Percentiles rank a stretch among this genome's conserved stretches.
These are phyloP conservation scores for Dendrobium chrysotoxum DNA, from an alignment of 106 monocot genomes.

Conservation along the genomic window DNA sequence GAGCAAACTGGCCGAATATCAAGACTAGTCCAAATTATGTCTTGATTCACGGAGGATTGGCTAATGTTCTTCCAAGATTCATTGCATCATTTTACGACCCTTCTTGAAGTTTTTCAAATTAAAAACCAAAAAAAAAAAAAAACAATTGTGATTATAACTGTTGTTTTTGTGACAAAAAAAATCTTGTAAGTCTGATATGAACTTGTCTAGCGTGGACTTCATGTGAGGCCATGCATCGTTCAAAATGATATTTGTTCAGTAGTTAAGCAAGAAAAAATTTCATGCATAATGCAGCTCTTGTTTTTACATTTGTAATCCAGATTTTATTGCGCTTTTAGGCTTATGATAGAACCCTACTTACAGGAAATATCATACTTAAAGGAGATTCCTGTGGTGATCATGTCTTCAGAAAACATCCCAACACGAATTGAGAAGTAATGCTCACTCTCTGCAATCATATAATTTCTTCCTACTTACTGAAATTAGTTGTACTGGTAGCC, in stretches of 20 bases:
- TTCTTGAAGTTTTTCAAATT: no score
- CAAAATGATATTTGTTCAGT: no score
- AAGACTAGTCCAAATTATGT: no score
- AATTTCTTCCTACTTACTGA: background rate
- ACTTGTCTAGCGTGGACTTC: background rate
- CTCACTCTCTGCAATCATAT: background rate
- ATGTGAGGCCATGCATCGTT: background rate
- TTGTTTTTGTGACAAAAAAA: background rate
- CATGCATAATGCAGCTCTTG: no score
- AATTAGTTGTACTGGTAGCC: background rate
- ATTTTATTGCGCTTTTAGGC: background rate
- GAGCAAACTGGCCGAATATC: no score
- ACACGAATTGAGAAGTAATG: slow-evolving; percentile 64
- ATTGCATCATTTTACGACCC: no score
- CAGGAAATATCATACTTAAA: slow-evolving; percentile 69
- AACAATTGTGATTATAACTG: no score
- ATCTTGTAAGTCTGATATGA: background rate
- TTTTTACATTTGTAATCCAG: background rate
- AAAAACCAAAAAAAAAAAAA: no score
- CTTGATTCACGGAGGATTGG: no score
- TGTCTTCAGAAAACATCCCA: slow-evolving; percentile 90
- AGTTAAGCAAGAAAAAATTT: no score
- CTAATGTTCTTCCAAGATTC: no score
- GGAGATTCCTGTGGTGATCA: slow-evolving; percentile 83
- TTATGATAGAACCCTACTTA: slow-evolving; percentile 1